Base-by-base conservation (phyloP, 139 green algal species). In the Astrephomene gubernaculifera region DNA sequence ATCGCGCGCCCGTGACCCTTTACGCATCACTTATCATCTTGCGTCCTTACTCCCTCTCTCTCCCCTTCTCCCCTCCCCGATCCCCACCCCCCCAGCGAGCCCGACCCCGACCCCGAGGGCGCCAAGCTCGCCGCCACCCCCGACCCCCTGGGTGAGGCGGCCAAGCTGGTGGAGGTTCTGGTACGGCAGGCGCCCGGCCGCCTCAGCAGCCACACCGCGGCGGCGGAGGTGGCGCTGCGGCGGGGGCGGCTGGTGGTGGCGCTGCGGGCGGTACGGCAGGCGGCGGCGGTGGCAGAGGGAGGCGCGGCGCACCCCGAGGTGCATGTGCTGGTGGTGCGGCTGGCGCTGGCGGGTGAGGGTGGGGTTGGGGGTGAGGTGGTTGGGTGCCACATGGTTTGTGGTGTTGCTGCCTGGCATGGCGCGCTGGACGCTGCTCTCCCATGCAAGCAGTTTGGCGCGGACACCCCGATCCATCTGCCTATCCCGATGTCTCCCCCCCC, bases 71-170 rank as follows among this genome's bases (percentile, higher is more conserved):
- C 39, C 63, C 68, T 22, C 4, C n/a, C n/a, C n/a, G n/a, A n/a
- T n/a, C 68, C 22, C 7, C 39, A 25, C 4, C 38, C 19, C 19
- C 54, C 6, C 71, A 72, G 35, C 24, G 87, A 93, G 60, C 85
- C 90, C 67, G 97, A 99, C 82, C 85, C 91, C 10, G 97, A 99
- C 80, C 96, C 97, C 0, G 88, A 97, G 41, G 97, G 96, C 43
- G 90, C 86, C 53, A 89, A 96, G 92, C 90, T 99, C 52, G 90
- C 93, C 0, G 85, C 89, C 36, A 92, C 88, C 2, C 68, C 91
- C 4, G 92, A 98, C 69, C 97, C 97, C 0, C 87, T 99, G 60
- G 94, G 39, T 2, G 96, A 99, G 87, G 97, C 97, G 1, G 85
- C 87, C 54, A 98, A 97, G 92, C 92, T 98, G 69, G 89, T 99